Base-by-base conservation (phyloP, 2,329 filamentous ascomycete species). In the Pseudocercospora fijiensis region DNA sequence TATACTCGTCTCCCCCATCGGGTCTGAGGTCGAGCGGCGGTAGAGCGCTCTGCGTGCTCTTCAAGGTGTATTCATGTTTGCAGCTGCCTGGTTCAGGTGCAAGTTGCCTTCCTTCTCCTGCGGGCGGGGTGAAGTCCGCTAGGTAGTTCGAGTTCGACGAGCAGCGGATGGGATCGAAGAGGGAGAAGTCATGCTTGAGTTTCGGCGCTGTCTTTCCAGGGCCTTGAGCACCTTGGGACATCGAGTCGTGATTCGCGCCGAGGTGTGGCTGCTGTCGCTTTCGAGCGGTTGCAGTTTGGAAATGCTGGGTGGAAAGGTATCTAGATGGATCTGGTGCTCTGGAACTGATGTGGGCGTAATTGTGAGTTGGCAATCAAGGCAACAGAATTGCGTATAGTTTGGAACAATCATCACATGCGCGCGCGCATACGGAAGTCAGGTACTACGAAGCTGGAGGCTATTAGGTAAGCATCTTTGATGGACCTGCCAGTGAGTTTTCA, bases 11-110 rank as follows among this genome's bases (percentile, higher is more conserved):
- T 6, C 74, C 64, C 30, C 68, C 67, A 63, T 76, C 74, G 37
- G 78, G 74, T 30, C 75, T 71, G 28, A 76, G 72, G 61, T 82
- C 80, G 10, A 78, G 73, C 10, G 74, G 73, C 5, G 82, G 80
- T 26, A 82, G 72, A 30, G 78, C 74, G 60, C 83, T 85, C 74
- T 88, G 86, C 52, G 80, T 78, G 20, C 76, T 65, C 72, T 90
- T 89, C 52, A 78, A 78, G 51, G 82, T 78, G 72, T 89, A 86
- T 27, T 79, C 76, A 77, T 91, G 88, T 59, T 78, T 80, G 74
- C 88, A 90, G 66, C 82, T 83, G 33, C 71, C 74, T 52, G 69
- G 70, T 9, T 80, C 78, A 24, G 75, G 71, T 20, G 71, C 65
- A 5, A 74, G 74, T 10, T 72, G 72, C 8, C 67, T 69, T 18